Conservation (phyloP, 306 rosid genomes). For the Quercus cerris region DNA sequence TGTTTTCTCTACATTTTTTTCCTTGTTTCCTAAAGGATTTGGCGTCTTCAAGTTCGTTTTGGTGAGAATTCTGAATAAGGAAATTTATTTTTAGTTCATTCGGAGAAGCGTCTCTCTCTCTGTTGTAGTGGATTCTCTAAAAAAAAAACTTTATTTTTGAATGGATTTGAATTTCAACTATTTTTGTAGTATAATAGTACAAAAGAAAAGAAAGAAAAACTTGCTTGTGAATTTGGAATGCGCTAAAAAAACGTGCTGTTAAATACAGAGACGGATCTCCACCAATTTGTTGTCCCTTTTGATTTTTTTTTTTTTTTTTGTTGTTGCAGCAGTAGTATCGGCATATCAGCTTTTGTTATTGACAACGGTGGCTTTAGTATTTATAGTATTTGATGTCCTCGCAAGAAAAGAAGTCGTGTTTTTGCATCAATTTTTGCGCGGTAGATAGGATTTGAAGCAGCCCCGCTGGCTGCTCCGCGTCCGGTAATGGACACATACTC, state of each 20-base stretch:
- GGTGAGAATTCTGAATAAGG: slow-evolving; percentile 93
- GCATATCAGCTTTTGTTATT: slow-evolving; percentile 33
- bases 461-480: slow-evolving; percentile 40
- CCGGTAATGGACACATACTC: slow-evolving; percentile 68
- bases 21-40: slow-evolving; percentile 50
- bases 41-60: slow-evolving; percentile 71
- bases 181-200: not conserved
- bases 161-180: not conserved
- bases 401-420: slow-evolving; percentile 43
- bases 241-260: slow-evolving; percentile 37
- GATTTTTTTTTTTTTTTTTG: slow-evolving; percentile 67
- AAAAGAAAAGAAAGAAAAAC: too few relatives aligned
- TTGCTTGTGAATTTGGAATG: slow-evolving; percentile 30
- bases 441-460: slow-evolving; percentile 92
- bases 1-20: slow-evolving; percentile 15
- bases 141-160: not conserved
- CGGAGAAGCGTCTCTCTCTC: slow-evolving; percentile 46
- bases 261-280: slow-evolving; percentile 75
- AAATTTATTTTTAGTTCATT: slow-evolving; percentile 63
- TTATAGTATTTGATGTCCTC: slow-evolving; percentile 29
- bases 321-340: slow-evolving; percentile 73
- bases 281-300: slow-evolving; percentile 60
- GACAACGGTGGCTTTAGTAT: slow-evolving; percentile 50
- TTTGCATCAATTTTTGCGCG: slow-evolving; percentile 46
- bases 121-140: slow-evolving; percentile 52